Conservation (phyloP, 2,329 filamentous ascomycete species). For the Curvularia eragrostidis region DNA sequence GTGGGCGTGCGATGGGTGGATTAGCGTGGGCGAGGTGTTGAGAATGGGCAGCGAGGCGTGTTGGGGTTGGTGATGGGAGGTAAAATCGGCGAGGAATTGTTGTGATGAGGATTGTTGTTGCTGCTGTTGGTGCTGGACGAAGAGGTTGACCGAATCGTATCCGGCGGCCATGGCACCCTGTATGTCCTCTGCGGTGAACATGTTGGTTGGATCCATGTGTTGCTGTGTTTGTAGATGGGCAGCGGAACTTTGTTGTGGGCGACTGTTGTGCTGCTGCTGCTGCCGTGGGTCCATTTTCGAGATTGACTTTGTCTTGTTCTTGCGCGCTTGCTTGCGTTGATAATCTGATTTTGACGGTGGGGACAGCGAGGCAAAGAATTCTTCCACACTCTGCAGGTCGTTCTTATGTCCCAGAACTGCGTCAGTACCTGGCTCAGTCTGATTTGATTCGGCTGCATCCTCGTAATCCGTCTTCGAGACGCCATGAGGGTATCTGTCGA, state of each 20-base stretch:
- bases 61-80: conserved; percentile 47
- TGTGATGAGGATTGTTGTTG: conserved; percentile 35
- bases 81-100: conserved; percentile 55
- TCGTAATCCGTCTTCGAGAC: conserved; percentile 85
- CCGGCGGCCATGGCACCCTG: conserved; percentile 34
- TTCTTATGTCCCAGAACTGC: conserved; percentile 87
- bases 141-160: conserved; percentile 42
- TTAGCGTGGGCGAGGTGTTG: conserved; percentile 39
- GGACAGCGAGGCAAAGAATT: conserved; percentile 85
- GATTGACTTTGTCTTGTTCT: conserved; percentile 48
- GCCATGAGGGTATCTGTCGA: conserved; percentile 90
- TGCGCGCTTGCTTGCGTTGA: conserved; percentile 60
- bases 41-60: conserved; percentile 50
- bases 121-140: conserved; percentile 31
- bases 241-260: conserved; percentile 33
- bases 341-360: conserved; percentile 60
- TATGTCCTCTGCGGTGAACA: conserved; percentile 41
- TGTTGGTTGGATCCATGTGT: conserved; percentile 38
- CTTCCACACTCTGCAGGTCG: conserved; percentile 90
- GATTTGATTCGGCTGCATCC: conserved; percentile 70
- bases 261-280: conserved; percentile 30
- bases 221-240: conserved; percentile 40
- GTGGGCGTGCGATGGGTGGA: conserved; percentile 40
- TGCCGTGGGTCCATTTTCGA: conserved; percentile 36
- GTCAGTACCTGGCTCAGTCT: conserved; percentile 82